Base-by-base conservation (phyloP, 139 green algal species). In the Helicosporidium sp. region DNA sequence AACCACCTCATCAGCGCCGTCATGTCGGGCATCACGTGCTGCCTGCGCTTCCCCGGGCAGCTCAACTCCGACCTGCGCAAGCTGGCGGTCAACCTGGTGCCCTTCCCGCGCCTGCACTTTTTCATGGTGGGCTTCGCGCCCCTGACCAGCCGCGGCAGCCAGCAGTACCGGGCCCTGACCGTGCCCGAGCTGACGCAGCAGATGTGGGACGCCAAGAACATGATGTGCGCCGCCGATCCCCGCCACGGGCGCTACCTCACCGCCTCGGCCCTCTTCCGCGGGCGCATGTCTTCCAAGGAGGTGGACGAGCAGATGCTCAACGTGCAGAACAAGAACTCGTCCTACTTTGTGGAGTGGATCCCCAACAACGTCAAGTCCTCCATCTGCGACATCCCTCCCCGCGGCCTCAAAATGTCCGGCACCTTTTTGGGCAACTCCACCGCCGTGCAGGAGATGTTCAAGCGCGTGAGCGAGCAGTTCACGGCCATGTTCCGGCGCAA, bases 71-170 rank as follows among this genome's bases (percentile, higher is more conserved):
- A 98, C 70, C 74, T 98, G 66, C 76, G 89, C 57, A 98, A 98
- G 80, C 75, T 98, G 54, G 89, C 88, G 1, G 87, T 95, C 41
- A 98, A 98, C 79, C 68, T 98, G 45, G 92, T 98, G 58, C 89
- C 89, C 58, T 98, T 97, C 79, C 88, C 88, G 23, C 82, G 88
- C 41, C 83, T 97, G 25, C 88, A 97, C 79, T 97, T 97, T 76
- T 97, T 97, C 84, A 95, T 96, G 87, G 80, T 95, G 56, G 85
- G 86, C 58, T 96, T 96, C 68, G 83, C 87, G 5, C 87, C 87
- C 7, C 74, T 97, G 16, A 97, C 88, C 36, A 88, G 71, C 29
- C 80, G 88, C 54, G 88, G 88, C 57, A 87, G 72, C 50, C 86
- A 95, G 80, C 85, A 94, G 68, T 97, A 97, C 68, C 75, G 86